Evolutionary conservation across 805 yeast species (phyloP), one percentile per base, ranked within the genome.

Genomic region (Kuraishia floccosa): DNA sequence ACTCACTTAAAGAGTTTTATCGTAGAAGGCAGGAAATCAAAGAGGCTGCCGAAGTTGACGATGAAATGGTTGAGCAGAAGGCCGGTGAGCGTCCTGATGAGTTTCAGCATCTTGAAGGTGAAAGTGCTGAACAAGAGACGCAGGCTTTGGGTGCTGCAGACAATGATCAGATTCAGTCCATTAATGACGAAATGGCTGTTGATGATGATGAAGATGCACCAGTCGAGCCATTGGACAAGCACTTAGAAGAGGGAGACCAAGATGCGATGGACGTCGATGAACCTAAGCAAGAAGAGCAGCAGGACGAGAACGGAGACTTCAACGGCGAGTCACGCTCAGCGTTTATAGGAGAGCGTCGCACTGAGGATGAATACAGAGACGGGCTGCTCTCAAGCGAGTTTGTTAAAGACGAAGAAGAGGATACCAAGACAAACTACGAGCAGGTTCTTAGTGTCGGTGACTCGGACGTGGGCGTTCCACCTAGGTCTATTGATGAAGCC

Each of bases 71-170:
- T 17, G 75, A 76, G 9, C 66, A 70, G 32, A 56, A 61, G 16
- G 74, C 76, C 9, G 76, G 70, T 36, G 78, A 74, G 37, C 67
- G 75, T 30, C 87, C 93, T 0, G 94, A 85, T 46, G 94, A 85
- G 44, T 81, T 85, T 51, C 84, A 83, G 47, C 91, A 83, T 44
- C 62, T 79, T 30, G 84, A 81, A 24, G 87, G 86, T 29, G 87
- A 78, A 28, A 78, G 80, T 37, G 72, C 89, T 3, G 75, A 78
- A 18, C 64, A 60, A 34, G 87, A 83, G 30, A 83, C 94, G 0
- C 97, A 91, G 52, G 98, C 97, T 1, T 58, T 91, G 31, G 97
- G 97, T 15, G 76, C 87, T 27, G 94, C 96, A 5, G 72, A 74
- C 36, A 69, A 76, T 44, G 95, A 86, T 28, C 86, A 81, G 45